Conservation (phyloP, 495 filamentous ascomycete genomes). For the Sabuloglossum arenarium region DNA sequence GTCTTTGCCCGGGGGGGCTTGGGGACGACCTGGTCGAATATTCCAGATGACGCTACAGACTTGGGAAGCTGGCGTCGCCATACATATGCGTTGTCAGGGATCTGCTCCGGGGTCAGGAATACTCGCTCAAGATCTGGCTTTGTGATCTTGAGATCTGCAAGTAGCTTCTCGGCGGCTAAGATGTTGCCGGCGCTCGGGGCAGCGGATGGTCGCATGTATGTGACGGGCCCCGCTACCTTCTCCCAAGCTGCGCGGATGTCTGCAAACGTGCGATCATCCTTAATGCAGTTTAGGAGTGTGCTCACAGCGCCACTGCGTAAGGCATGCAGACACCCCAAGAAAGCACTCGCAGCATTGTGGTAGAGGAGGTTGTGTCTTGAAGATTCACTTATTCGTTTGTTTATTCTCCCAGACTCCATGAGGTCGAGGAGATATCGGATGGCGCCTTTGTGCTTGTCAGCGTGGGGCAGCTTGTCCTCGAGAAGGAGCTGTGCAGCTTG, state of each 20-base stretch:
- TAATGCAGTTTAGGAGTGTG: background rate
- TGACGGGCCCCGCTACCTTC: background rate
- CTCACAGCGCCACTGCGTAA: background rate
- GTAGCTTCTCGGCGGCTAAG: background rate
- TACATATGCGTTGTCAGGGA: background rate
- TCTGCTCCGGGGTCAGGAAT: background rate
- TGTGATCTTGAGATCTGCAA: background rate
- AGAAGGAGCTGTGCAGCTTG: background rate
- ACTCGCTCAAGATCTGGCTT: background rate
- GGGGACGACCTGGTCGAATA: background rate
- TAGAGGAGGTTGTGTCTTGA: background rate
- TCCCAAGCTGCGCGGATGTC: background rate
- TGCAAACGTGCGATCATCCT: background rate
- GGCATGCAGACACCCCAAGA: background rate
- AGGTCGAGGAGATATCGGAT: background rate
- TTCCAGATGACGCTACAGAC: background rate
- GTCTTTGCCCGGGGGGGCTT: background rate
- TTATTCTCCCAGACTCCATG: background rate
- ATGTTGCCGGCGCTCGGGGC: background rate
- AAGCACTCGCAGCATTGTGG: background rate
- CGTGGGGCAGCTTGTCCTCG: slow-evolving; percentile 3
- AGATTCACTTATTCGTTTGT: background rate
- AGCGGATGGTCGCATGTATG: background rate
- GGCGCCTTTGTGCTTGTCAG: slow-evolving; percentile 3
- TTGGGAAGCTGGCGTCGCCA: background rate